A percentile compares a stretch with the other conserved stretches of the same genome.
phyloP scores from a whole-genome alignment of 2,329 filamentous ascomycete genomes.

The Aureobasidium lini region DNA sequence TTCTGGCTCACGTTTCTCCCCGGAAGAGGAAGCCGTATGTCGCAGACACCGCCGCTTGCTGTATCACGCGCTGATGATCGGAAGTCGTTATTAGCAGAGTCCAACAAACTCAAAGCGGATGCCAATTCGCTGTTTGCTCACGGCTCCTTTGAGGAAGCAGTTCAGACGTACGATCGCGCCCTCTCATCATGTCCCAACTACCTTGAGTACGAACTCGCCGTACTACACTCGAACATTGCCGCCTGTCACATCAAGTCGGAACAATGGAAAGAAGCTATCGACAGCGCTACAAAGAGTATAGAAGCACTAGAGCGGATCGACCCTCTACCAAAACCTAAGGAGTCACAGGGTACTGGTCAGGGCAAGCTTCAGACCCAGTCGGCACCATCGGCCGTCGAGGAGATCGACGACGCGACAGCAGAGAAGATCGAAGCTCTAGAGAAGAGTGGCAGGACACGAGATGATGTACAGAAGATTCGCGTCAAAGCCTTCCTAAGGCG shows the following conservation, averaged over 20 bases:
- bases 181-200: slow-evolving; percentile 73
- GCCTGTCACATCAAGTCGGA: slow-evolving; percentile 80
- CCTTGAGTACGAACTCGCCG: slow-evolving; percentile 78
- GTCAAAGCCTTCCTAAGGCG: slow-evolving; percentile 77
- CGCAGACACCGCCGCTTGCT: not conserved
- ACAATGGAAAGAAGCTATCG: slow-evolving; percentile 77
- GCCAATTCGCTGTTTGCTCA: slow-evolving; percentile 75
- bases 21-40: slow-evolving; percentile 38
- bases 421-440: slow-evolving; percentile 37
- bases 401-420: slow-evolving; percentile 40
- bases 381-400: slow-evolving; percentile 36
- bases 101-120: slow-evolving; percentile 62
- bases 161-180: slow-evolving; percentile 76
- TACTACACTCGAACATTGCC: slow-evolving; percentile 80
- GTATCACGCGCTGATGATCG: not conserved
- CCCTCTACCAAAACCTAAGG: slow-evolving; percentile 29
- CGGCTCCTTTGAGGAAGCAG: slow-evolving; percentile 65
- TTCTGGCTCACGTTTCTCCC: slow-evolving; percentile 26
- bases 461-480: slow-evolving; percentile 68
- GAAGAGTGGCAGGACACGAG: slow-evolving; percentile 35
- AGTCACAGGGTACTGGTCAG: slow-evolving; percentile 17
- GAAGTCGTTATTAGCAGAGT: slow-evolving; percentile 62
- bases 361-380: slow-evolving; percentile 20
- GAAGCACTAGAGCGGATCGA: slow-evolving; percentile 62
- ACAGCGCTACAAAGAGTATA: slow-evolving; percentile 63